phyloP scores from a whole-genome alignment of 805 yeast species.

The Ascoidea asiatica region DNA sequence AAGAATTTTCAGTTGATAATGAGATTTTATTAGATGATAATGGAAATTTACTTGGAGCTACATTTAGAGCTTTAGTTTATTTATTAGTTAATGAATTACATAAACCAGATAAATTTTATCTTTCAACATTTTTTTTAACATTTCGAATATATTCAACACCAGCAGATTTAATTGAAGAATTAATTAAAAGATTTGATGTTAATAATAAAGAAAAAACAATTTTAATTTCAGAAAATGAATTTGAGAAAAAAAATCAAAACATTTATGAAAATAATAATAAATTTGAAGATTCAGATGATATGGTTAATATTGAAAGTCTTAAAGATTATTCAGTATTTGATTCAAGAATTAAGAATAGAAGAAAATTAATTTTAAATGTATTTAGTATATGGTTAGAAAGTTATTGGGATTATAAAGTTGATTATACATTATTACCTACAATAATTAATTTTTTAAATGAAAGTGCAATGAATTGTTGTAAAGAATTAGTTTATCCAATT shows the following conservation, averaged over 20 bases:
- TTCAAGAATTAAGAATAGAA: conserved; percentile 39
- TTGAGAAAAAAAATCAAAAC: conserved; percentile 3
- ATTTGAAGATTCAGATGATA: too few relatives aligned
- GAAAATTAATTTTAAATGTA: conserved; percentile 53
- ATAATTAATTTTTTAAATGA: conserved; percentile 71
- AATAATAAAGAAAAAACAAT: conserved; percentile 15
- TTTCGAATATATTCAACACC: conserved; percentile 62
- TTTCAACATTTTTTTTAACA: conserved; percentile 64
- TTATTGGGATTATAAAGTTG: conserved; percentile 63
- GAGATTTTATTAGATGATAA: conserved; percentile 21
- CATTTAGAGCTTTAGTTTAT: conserved; percentile 54
- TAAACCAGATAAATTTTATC: conserved; percentile 54
- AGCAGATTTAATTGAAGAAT: conserved; percentile 50
- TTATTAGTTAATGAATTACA: conserved; percentile 50
- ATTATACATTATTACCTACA: conserved; percentile 50
- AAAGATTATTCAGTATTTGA: conserved; percentile 13
- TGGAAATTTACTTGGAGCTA: conserved; percentile 50
- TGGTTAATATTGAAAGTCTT: conserved; percentile 3
- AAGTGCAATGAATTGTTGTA: conserved; percentile 45
- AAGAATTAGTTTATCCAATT: conserved; percentile 49
- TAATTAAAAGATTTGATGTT: conserved; percentile 53
- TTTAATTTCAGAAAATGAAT: conserved; percentile 1
- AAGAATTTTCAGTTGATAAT: not conserved
- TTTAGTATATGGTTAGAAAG: conserved; percentile 82
- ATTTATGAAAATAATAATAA: too few relatives aligned